Base-by-base conservation (phyloP, 2,329 filamentous ascomycete species). In the Escovopsis sp. region DNA sequence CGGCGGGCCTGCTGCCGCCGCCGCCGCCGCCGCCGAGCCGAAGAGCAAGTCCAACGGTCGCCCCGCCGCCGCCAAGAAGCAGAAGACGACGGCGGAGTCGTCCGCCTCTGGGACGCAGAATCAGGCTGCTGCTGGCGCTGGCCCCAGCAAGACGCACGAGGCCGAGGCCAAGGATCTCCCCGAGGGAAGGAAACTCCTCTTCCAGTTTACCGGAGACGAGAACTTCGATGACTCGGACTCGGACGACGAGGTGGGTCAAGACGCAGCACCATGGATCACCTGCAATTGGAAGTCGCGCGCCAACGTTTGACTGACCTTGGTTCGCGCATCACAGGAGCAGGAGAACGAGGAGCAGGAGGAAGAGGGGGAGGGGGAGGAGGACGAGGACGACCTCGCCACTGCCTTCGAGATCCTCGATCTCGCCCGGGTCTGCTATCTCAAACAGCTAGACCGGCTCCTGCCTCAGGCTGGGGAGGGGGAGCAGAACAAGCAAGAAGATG, bases 121-220 rank as follows among this genome's bases (percentile, higher is more conserved):
- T 41, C 62, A 58, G 16, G 56, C 62, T 31, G 60, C 61, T 28
- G 58, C 55, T 15, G 56, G 61, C 0, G 21, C 3, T 8, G 21
- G 21, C 21, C 21, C 21, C 8, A 60, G 61, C 15, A 56, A 57
- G 27, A 48, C 48, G 14, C 56, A 14, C 13, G 25, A 27, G 13
- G 12, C 58, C 17, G 58, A 52, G 30, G 46, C 48, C 12, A 60
- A 65, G 23, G 42, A 39, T 27, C 45, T 42, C 5, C 17, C 45
- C 8, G 52, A 54, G 32, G 42, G 46, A 4, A 80, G 79, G 55
- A 88, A 87, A 55, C 76, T 83, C 0, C 72, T 84, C 43, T 94
- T 98, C 56, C 83, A 93, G 48, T 93, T 98, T 52, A 80, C 76
- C 4, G 90, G 90, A 38, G 88, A 96, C 52, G 88, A 94, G 57